phyloP scores from a whole-genome alignment of 1,284 basidiomycete genomes.

The Boletus semigastroideus region DNA sequence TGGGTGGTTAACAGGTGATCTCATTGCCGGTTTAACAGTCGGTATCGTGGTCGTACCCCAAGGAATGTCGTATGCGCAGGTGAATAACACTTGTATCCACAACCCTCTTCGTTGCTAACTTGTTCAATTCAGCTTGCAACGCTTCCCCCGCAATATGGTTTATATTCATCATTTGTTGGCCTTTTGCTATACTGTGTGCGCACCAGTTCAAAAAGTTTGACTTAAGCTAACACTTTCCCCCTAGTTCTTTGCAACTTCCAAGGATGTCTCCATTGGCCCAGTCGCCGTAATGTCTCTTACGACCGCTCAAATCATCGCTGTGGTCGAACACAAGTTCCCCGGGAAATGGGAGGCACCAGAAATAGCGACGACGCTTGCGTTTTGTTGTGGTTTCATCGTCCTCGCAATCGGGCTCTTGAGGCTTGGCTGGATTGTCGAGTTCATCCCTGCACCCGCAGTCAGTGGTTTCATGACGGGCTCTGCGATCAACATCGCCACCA shows the following conservation, averaged over 20 bases:
- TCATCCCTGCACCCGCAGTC: constrained; percentile 90
- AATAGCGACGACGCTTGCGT: constrained; percentile 86
- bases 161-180: constrained; percentile 95
- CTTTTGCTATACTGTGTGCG: constrained; percentile 78
- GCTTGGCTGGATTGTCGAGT: constrained; percentile 94
- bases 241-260: constrained; percentile 89
- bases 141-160: constrained; percentile 84
- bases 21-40: constrained; percentile 88
- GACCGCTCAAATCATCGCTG: constrained; percentile 77
- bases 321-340: constrained; percentile 56
- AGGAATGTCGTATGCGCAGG: constrained; percentile 79
- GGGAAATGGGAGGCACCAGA: constrained; percentile 60
- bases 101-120: neutral
- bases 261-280: constrained; percentile 94
- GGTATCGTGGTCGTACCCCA: constrained; percentile 92
- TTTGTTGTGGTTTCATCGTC: constrained; percentile 92
- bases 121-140: constrained; percentile 67
- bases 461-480: constrained; percentile 93
- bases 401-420: constrained; percentile 90
- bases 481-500: constrained; percentile 83
- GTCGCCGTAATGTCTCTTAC: constrained; percentile 98
- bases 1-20: constrained; percentile 75
- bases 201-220: constrained; percentile 24
- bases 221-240: constrained; percentile 5
- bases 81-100: constrained; percentile 24